Evolutionary conservation across 139 green algal genomes (phyloP), one percentile per base, ranked within the genome.

Genomic region (Chlorella sorokiniana): DNA sequence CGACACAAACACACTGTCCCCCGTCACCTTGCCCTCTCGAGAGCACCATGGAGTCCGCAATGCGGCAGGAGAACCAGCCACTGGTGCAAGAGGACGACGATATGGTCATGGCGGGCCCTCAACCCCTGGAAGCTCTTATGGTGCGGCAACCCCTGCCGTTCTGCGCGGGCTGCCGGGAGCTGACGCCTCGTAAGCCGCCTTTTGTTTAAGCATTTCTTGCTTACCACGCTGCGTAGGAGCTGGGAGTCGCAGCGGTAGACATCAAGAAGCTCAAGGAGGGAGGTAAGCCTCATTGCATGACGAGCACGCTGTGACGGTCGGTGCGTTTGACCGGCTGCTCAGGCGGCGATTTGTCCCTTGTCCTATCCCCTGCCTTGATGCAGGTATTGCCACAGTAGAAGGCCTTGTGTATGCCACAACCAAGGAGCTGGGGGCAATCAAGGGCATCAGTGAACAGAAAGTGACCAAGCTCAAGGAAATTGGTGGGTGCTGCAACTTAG

Each of bases 401-500:
- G 81, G 86, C n/a, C 76, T 99, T 9, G 93, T 95, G 6, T 90
- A 95, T 82, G 88, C 93, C 23, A 83, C 92, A 29, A 97, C 92
- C 83, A 94, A 92, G 37, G 91, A 98, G 71, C 89, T 99, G 6
- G 67, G 82, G 2, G 81, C 85, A 20, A 96, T 99, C 86, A 99
- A 99, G 76, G 97, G 97, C 51, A 83, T 99, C 38, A 98, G 94
- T 82, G 96, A 99, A 71, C 90, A 90, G 20, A 99, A 99, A 81
- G 94, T 96, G 14, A 88, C 95, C 37, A 99, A 99, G 84, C 79
- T 98, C 29, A 92, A 96, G 69, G 90, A 94, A 69, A 93, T 94
- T 75, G 93, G 94, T 96, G 72, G 37, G 68, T 59, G 68, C 67
- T 51, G 7, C 5, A 9, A 18, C 38, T 11, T 38, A 25, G 23